Base-by-base conservation (phyloP, 495 filamentous ascomycete species). In the Delitschia confertaspora region DNA sequence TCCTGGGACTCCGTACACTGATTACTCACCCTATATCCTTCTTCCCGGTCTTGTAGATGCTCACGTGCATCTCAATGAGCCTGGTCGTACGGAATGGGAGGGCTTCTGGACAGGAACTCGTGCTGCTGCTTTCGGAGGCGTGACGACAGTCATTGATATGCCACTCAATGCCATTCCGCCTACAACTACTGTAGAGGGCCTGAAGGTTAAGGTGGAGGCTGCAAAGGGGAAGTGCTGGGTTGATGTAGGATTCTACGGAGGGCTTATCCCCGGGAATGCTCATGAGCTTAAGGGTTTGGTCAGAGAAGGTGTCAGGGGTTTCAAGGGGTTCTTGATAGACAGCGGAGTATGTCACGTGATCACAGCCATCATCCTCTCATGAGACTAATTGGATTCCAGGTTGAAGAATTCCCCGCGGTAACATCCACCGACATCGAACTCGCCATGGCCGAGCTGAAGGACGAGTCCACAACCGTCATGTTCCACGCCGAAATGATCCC, bases 401-500 rank as follows among this genome's bases (percentile, higher is more conserved):
- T 98, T 21, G 85, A 91, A 14, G 91, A 98, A 57, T 98, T 98
- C 64, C 91, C 91, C 0, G 85, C 88, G 24, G 84, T 98, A 9
- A 83, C 80, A 0, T 71, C 82, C 1, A 67, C 63, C 1, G 91
- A 96, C 61, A 80, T 98, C 49, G 69, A 75, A 0, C 73, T 78
- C 32, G 88, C 79, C 31, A 85, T 98, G 78, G 71, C 63, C 6
- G 84, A 80, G 33, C 71, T 98, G 38, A 80, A 80, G 27, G 78
- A 83, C 49, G 66, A 73, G 26, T 72, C 84, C 32, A 98, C 91
- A 11, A 89, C 85, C 0, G 69, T 96, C 31, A 95, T 98, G 89
- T 98, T 98, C 66, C 91, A 98, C 57, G 91, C 91, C 14, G 91
- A 98, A 65, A 95, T 95, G 88, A 79, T 94, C 16, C 91, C 91